Base-by-base conservation (phyloP, 768 basidiomycete species). In the Lactarius quietus region DNA sequence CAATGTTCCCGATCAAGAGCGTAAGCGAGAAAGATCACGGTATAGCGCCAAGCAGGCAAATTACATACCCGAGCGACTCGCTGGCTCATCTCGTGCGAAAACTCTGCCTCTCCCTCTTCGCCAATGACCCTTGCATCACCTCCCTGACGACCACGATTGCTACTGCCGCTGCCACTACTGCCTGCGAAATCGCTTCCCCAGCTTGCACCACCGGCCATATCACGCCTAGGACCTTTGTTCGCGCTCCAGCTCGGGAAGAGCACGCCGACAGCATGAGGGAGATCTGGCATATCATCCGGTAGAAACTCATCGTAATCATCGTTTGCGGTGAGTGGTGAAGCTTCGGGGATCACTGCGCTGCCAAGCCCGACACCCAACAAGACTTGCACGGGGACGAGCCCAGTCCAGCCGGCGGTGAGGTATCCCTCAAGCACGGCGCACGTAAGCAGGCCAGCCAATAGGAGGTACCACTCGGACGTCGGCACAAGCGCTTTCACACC, bases 391-490 rank as follows among this genome's bases (percentile, higher is more conserved):
- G 87, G 85, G 43, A 86, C 83, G 1, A 83, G 76, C 1, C 93
- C 92, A 33, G 81, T 82, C 93, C 93, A 95, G 0, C 89, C 88
- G 12, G 86, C 88, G 1, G 86, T 86, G 53, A 94, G 80, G 72
- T 94, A 95, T 0, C 93, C 93, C 71, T 95, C 92, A 59, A 95
- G 76, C 23, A 86, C 89, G 0, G 91, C 91, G n/a, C 92, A 84
- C 6, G 92, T 92, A 33, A 93, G 78, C 28, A 95, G 77, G 2
- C 89, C 87, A 0, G 84, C 84, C 18, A 93, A 79, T 15, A 95
- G 80, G 76, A 88, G 81, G 74, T 93, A 95, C 93, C 93, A 95
- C 68, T 86, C 85, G 29, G 83, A 77, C 31, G 90, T 87, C 0
- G 92, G 92, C 2, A 81, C 79, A 38, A 90, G 74, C 0, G 88